Base-by-base conservation (phyloP, 805 yeast genomes). In the Candida fluviatilis region DNA sequence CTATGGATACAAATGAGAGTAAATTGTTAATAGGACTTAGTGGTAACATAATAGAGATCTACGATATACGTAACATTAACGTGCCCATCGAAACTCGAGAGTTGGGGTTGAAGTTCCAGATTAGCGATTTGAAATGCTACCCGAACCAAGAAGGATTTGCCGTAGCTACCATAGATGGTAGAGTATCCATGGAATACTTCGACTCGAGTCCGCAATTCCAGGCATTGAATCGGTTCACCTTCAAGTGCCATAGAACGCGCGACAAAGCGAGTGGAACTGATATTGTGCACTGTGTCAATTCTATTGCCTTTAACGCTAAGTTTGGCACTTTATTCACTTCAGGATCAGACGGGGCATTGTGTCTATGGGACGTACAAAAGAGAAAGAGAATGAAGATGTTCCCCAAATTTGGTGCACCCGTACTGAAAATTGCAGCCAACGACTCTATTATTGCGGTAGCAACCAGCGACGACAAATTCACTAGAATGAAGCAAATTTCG, bases 111-210 rank as follows among this genome's bases (percentile, higher is more conserved):
- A 77, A 77, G 48, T 77, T 76, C 51, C 89, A 84, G 57, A 76
- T 82, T 2, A 65, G 80, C 34, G 74, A 73, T 17, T 49, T 85
- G 25, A 69, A 66, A 45, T 62, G 78, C 27, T 69, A 79, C 47
- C 83, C 84, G 0, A 60, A 68, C 38, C 58, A 55, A 8, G 55
- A 62, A 46, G 93, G 82, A 5, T 82, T 75, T 54, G 87, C 82
- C 0, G 71, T 80, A 23, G 68, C 87, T 18, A 80, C 91, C 1
- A 69, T 87, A n/a, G 95, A 86, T 50, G 95, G 95, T 0, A 65
- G 95, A 19, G 88, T 84, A 1, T 80, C 89, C 0, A 75, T 87
- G 18, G 91, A 86, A 44, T 80, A 70, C 49, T 75, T 81, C 38
- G 76, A 79, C 38, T 72, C 76, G 3, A 57, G 70, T 3, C 66